phyloP scores from a whole-genome alignment of 2,329 filamentous ascomycete genomes.

The Xylaria sp. region DNA sequence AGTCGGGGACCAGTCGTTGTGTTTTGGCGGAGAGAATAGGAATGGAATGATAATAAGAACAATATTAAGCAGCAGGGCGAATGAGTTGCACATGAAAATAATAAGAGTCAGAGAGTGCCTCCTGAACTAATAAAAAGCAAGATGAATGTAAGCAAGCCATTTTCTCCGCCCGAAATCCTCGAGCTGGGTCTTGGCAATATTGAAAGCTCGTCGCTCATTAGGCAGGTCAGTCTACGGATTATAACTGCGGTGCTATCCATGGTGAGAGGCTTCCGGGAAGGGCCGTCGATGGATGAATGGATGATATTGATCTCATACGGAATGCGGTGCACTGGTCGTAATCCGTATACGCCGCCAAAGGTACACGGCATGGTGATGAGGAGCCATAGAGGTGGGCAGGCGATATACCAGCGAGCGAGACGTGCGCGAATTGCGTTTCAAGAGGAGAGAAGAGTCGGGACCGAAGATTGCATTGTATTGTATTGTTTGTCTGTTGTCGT shows the following conservation, averaged over 20 bases:
- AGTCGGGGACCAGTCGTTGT: background rate
- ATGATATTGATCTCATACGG: no score
- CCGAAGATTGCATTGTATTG: background rate
- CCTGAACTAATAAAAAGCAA: background rate
- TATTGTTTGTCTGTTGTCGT: background rate
- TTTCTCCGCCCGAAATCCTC: background rate
- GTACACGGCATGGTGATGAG: no score
- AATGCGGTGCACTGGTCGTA: no score
- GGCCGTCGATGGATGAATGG: background rate
- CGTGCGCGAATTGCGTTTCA: slow-evolving; percentile 4
- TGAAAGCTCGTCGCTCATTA: no score
- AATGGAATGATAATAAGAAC: no score
- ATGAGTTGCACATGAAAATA: background rate
- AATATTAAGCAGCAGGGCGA: background rate
- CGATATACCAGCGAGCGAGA: background rate
- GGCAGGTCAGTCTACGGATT: background rate
- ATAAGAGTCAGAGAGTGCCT: background rate
- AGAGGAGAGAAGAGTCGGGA: background rate
- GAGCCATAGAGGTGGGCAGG: background rate
- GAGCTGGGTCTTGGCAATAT: background rate
- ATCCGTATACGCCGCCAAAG: no score
- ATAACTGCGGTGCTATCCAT: background rate
- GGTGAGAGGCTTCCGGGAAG: background rate
- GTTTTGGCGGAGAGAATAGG: background rate
- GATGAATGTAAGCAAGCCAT: background rate